Conservation (phyloP, 176 grass and related monocot genomes). For the Elymus sibiricus region DNA sequence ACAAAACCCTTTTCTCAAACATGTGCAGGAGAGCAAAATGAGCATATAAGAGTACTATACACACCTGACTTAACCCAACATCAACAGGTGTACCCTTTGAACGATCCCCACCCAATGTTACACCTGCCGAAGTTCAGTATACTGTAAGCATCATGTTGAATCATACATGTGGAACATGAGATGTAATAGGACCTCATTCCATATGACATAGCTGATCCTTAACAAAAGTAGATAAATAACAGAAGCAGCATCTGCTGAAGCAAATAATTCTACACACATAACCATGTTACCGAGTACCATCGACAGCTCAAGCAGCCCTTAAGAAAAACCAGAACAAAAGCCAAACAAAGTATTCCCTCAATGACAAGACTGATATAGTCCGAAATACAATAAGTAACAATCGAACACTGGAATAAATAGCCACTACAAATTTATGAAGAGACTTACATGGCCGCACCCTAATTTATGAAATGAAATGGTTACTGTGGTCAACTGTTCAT, state of each 20-base stretch:
- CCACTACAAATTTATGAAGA: not conserved
- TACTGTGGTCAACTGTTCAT: not conserved
- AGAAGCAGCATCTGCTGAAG: not conserved
- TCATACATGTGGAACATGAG: not conserved
- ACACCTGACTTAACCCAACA: slow-evolving; percentile 95
- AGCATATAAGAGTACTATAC: not conserved
- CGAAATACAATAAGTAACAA: not conserved
- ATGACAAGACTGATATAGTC: not conserved
- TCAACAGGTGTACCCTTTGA: slow-evolving; percentile 84
- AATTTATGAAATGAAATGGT: not conserved
- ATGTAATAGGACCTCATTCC: not conserved
- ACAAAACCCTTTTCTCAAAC: not conserved
- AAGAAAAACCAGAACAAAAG: not conserved
- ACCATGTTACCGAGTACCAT: not conserved
- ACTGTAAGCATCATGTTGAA: slow-evolving; percentile 36
- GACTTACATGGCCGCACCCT: not conserved
- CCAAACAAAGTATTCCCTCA: not conserved
- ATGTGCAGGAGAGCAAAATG: not conserved
- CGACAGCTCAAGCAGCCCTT: not conserved
- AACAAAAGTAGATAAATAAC: not conserved
- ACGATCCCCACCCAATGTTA: slow-evolving; percentile 70
- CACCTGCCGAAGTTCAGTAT: slow-evolving; percentile 53
- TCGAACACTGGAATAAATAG: not conserved
- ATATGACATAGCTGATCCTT: not conserved
- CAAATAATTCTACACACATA: not conserved